Evolutionary conservation across 106 monocot species (phyloP), one percentile per base, ranked within the genome.

Genomic region (Dioscorea alata): DNA sequence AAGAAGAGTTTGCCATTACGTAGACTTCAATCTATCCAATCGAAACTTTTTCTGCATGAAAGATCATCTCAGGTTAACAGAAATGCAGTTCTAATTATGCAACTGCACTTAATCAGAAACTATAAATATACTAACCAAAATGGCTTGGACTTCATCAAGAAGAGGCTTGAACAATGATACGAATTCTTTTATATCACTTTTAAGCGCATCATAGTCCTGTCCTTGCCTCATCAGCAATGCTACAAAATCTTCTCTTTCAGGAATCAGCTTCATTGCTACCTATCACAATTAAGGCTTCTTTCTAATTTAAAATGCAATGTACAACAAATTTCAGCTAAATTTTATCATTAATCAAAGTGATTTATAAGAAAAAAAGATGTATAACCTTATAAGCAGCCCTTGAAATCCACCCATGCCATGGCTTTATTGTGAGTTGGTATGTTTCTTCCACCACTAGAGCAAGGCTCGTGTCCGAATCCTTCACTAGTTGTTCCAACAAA

Each of bases 391-490:
- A 96, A 72, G 96, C 96, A 50, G 91, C 82, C 32, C 83, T 73
- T 17, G 91, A 73, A 33, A 96, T 89, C 96, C 96, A 96, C 13
- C 96, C 89, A 73, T 96, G 96, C 84, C 88, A 96, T 62, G 91
- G 91, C 69, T 86, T 86, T 35, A 92, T 64, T 15, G 82, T 86
- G 78, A 10, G 60, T 1, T 69, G 75, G 54, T 96, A 96, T 33
- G 96, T 84, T 63, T 91, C 88, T 73, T 91, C 91, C 17, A 96
- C 89, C 21, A 74, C 70, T 72, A 86, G 86, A 63, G 68, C 76
- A 32, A 96, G 71, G 35, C 78, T 86, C 71, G 50, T 19, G 15
- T 82, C 71, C 13, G 78, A 58, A 22, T 79, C 77, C 57, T 78
- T 82, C 28, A 73, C 77, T 63, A 96, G 60, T 58, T 18, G 78